Base-by-base conservation (phyloP, 441 rosid genomes). In the Erodium texanum region DNA sequence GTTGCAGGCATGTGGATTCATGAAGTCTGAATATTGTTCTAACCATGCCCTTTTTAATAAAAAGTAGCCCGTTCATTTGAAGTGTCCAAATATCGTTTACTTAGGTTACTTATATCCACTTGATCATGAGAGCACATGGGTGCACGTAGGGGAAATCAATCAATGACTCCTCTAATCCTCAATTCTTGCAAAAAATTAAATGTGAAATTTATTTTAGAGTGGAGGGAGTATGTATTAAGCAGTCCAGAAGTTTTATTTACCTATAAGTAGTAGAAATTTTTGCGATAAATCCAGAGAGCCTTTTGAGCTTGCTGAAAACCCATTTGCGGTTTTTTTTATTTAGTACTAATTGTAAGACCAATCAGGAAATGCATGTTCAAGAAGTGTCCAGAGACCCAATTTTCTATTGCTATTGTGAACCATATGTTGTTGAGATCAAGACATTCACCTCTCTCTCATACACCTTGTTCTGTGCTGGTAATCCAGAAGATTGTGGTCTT, bases 401-500 rank as follows among this genome's bases (percentile, higher is more conserved):
- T 15, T 15, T 48, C 56, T 48, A 48, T 15, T 48, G 18, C 56
- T 48, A 48, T 48, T 48, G n/a, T 19, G 19, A 48, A 15, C 7
- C 56, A 48, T 48, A n/a, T 48, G 15, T 48, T 48, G 56, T 48
- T n/a, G 56, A 48, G 56, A 48, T 15, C 56, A 41, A 41, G 14
- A 12, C 48, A 48, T 48, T 15, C 18, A 48, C 56, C 56, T 48
- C 50, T 38, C 61, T 54, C 22, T 20, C 5, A 20, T 56, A 27
- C 24, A 56, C 18, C 62, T 8, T 59, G 16, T 59, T 59, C 32
- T 12, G n/a, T 59, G 16, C n/a, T 59, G 16, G 16, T 59, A 22
- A 12, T 59, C 64, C 64, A 23, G 14, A 11, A 59, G 63, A 59
- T 59, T n/a, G 12, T 54, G 61, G n/a, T n/a, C n/a, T n/a, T n/a